Evolutionary conservation across 2,329 filamentous ascomycete species (phyloP).

Genomic region (Thelonectria rubi): DNA sequence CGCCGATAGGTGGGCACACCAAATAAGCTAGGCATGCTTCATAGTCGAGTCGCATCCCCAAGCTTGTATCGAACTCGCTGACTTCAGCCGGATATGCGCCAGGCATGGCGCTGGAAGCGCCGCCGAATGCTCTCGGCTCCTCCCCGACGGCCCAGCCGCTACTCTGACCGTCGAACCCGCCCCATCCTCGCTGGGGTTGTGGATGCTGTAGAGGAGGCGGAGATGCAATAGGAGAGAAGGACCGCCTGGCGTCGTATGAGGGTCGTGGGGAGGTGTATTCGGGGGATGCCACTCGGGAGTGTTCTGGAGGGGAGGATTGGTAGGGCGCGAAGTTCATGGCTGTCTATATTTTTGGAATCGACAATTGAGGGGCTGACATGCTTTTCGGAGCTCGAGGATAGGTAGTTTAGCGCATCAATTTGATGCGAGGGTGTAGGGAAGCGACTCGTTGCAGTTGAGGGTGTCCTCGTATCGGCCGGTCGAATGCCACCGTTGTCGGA

Average conservation of each 20-base stretch:
- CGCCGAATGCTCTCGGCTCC: conserved; percentile 34
- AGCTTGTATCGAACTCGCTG: conserved; percentile 89
- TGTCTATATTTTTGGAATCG: not conserved
- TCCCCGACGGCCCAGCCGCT: conserved; percentile 42
- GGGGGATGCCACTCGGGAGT: conserved; percentile 81
- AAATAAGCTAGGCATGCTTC: conserved; percentile 93
- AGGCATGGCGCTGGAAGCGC: conserved; percentile 42
- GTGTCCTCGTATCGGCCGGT: not conserved
- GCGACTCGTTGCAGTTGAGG: not conserved
- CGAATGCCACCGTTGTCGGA: not conserved
- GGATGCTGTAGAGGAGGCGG: conserved; percentile 57
- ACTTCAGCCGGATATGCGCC: conserved; percentile 60
- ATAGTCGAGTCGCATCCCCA: conserved; percentile 86
- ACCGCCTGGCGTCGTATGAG: conserved; percentile 63
- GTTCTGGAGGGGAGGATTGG: conserved; percentile 90
- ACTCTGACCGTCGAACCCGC: conserved; percentile 51
- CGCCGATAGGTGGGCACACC: conserved; percentile 83
- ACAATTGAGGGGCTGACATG: conserved; percentile 12
- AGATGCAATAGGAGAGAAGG: conserved; percentile 60
- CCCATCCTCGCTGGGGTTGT: conserved; percentile 66
- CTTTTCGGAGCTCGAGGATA: not conserved
- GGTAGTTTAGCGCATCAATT: no score
- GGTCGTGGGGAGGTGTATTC: conserved; percentile 61
- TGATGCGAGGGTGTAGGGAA: not conserved
- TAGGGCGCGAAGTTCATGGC: conserved; percentile 96